A percentile compares a stretch with the other conserved stretches of the same genome.
phyloP scores from a whole-genome alignment of 2,329 filamentous ascomycete genomes.

The Albophoma yamanashiensis region DNA sequence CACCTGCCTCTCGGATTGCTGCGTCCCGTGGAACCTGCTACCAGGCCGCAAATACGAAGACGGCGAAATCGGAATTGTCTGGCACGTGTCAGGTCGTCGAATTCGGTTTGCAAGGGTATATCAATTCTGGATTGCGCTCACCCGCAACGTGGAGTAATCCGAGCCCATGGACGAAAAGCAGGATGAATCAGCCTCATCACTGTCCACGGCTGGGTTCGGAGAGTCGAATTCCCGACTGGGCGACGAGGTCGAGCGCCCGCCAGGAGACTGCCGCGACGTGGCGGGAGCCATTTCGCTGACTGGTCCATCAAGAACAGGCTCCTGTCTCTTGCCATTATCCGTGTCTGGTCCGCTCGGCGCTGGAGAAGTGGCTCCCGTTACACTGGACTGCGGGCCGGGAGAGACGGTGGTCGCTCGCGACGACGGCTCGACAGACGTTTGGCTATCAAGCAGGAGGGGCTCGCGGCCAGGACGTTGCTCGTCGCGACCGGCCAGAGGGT shows the following conservation, averaged over 20 bases:
- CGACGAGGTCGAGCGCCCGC: slow-evolving; percentile 6
- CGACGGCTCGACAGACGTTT: slow-evolving; percentile 16
- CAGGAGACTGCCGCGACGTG: not conserved
- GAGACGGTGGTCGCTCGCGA: slow-evolving; percentile 33
- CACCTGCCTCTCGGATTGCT: slow-evolving; percentile 83
- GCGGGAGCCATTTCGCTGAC: not conserved
- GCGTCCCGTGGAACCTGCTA: slow-evolving; percentile 80
- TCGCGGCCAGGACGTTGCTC: slow-evolving; percentile 6
- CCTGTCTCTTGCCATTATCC: slow-evolving; percentile 23
- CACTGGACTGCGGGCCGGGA: slow-evolving; percentile 25
- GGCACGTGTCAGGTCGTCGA: slow-evolving; percentile 1
- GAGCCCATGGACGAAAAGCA: slow-evolving; percentile 25
- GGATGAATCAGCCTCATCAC: slow-evolving; percentile 15
- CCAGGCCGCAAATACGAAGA: slow-evolving; percentile 81
- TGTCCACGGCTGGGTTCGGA: slow-evolving; percentile 12
- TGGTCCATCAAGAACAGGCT: slow-evolving; percentile 6
- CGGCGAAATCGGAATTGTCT: slow-evolving; percentile 69
- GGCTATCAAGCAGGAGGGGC: slow-evolving; percentile 11
- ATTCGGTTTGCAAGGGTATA: not conserved
- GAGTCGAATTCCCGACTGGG: slow-evolving; percentile 10
- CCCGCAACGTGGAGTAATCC: slow-evolving; percentile 25
- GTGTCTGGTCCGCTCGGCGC: slow-evolving; percentile 17
- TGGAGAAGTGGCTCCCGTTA: slow-evolving; percentile 22
- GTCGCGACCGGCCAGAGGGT: not conserved
- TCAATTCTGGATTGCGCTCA: slow-evolving; percentile 11